These are phyloP conservation scores for Sarcodon aspratus DNA, from an alignment of 768 basidiomycete genomes.

Conservation along the genomic window DNA sequence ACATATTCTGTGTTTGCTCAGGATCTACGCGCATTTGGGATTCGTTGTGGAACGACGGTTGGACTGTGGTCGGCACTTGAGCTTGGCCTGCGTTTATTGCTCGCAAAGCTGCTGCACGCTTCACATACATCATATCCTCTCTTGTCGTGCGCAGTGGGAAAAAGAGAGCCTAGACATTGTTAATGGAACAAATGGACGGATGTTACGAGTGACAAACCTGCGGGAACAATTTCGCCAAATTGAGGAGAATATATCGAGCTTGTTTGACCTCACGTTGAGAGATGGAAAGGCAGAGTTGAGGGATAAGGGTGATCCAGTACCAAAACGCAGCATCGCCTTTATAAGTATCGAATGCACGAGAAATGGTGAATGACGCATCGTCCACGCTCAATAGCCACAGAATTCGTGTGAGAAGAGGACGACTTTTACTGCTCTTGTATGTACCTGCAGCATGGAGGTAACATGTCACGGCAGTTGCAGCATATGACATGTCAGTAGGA, in stretches of 20 bases:
- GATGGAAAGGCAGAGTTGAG: constrained; percentile 84
- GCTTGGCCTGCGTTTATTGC: constrained; percentile 6
- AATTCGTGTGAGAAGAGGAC: constrained; percentile 83
- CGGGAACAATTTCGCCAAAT: constrained; percentile 84
- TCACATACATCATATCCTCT: constrained; percentile 50
- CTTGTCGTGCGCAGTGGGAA: constrained; percentile 84
- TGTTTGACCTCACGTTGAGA: constrained; percentile 90
- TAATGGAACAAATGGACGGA: background rate
- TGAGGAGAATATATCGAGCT: constrained; percentile 79
- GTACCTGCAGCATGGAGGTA: constrained; percentile 95
- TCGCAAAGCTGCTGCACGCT: constrained; percentile 28
- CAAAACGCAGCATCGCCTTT: constrained; percentile 95
- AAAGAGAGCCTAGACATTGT: constrained; percentile 65
- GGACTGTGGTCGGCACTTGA: background rate
- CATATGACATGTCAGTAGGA: constrained; percentile 61
- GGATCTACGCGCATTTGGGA: too few species aligned
- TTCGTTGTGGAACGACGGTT: too few species aligned
- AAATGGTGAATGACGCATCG: constrained; percentile 58
- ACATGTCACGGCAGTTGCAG: constrained; percentile 89
- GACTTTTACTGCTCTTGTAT: constrained; percentile 88
- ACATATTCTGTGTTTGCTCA: too few species aligned
- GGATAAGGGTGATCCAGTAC: constrained; percentile 98
- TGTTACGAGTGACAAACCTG: constrained; percentile 47
- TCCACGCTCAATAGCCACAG: constrained; percentile 96
- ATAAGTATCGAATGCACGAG: constrained; percentile 84